A percentile compares a stretch with the other conserved stretches of the same genome.
Evolutionary conservation across 2,329 filamentous ascomycete species (phyloP).

Genomic region (Penicillium sp.): DNA sequence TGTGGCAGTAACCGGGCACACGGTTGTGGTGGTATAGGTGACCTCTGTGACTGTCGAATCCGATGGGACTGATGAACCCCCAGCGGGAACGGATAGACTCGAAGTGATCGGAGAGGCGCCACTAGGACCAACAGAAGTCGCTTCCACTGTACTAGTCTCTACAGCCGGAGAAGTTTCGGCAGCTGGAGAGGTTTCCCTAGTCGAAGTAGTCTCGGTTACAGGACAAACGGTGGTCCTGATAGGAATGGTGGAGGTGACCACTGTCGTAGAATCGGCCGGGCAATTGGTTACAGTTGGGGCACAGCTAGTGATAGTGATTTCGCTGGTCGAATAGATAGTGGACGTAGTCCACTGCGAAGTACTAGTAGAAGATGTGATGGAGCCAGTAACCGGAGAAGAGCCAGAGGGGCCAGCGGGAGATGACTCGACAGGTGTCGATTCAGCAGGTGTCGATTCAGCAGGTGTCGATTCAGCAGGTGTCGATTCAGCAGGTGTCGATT

Average conservation of each 20-base stretch:
- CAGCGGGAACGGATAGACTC: not conserved
- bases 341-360: constrained; percentile 32
- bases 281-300: constrained; percentile 46
- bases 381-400: not conserved
- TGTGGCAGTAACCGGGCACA: constrained; percentile 30
- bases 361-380: constrained; percentile 4
- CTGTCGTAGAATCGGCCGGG: constrained; percentile 48
- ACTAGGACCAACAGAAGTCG: constrained; percentile 1
- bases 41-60: constrained; percentile 22
- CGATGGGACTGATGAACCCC: constrained; percentile 14
- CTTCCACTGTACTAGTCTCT: not conserved
- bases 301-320: constrained; percentile 40
- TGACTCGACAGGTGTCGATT: not conserved
- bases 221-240: constrained; percentile 59
- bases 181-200: not conserved
- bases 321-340: constrained; percentile 37
- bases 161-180: not conserved
- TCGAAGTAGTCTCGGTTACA: constrained; percentile 30
- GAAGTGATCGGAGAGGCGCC: not conserved
- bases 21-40: constrained; percentile 29
- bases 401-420: not conserved
- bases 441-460: too few relatives aligned
- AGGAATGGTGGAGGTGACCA: constrained; percentile 54
- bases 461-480: not conserved
- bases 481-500: not conserved